Evolutionary conservation across 495 filamentous ascomycete genomes (phyloP), one percentile per base, ranked within the genome.

Genomic region (Lophium mytilinum): DNA sequence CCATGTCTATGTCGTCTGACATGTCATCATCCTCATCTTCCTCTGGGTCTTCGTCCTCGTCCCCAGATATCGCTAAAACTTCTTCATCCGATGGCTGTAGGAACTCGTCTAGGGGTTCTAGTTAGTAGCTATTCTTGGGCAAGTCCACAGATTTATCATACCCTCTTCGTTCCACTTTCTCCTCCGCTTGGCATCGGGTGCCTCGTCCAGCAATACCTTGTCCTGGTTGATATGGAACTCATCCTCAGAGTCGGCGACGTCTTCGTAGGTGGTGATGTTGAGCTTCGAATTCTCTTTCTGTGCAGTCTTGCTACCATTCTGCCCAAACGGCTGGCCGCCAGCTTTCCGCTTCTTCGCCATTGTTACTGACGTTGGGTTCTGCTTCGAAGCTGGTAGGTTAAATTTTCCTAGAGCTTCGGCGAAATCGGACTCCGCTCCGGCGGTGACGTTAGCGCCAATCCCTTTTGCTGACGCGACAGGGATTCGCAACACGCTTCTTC

Each of bases 211-310:
- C 63, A 94, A 71, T 52, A 98, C 81, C 62, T 88, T 83, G 70
- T 97, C 92, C 34, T 87, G 81, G 54, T 87, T 82, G 39, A 88
- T 72, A 63, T 87, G 85, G 71, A 95, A 95, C 57, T 93, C 90
- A 72, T 98, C 93, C 65, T 94, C 88, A 1, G 89, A 92, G 66
- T 94, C 84, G 64, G 91, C 89, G 61, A 96, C 85, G 66, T 92
- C 85, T 68, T 87, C 81, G 73, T 85, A 91, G n/a, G 83, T 80
- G 51, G 75, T 76, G 62, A 89, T 78, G 18, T 81, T 68, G 7
- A 69, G 47, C 52, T 49, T 72, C 74, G 45, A 85, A 69, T 58
- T 80, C 79, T 55, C 75, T 14, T 49, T 41, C 14, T 47, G 77
- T 42, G 80, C 77, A 12, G 74, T 73, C 30, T 74, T 59, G 9